Percentiles rank a stretch among this genome's conserved stretches.
phyloP scores from a whole-genome alignment of 169 alveolate species.

The Plasmodium fragile region DNA sequence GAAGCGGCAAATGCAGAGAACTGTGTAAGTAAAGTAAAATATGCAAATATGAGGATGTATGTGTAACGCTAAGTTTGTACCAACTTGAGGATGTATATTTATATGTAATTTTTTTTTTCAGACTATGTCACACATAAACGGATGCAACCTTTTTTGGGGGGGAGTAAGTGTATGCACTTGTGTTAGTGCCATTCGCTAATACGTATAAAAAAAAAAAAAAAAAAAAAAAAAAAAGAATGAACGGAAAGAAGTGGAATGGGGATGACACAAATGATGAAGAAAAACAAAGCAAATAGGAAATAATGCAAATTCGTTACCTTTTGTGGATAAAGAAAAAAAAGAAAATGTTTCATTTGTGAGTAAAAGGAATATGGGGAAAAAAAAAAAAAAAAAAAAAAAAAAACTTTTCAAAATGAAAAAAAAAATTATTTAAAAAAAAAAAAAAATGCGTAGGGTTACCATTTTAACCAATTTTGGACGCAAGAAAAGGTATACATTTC shows the following conservation, averaged over 20 bases:
- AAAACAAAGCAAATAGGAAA: background rate
- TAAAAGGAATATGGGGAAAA: conserved; percentile 4
- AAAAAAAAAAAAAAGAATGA: background rate
- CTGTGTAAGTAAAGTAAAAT: background rate
- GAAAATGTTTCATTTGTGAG: background rate
- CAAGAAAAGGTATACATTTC: conserved; percentile 20
- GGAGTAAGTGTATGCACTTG: background rate
- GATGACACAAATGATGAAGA: background rate
- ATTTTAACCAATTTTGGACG: conserved; percentile 20
- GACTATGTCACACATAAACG: background rate
- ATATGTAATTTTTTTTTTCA: background rate
- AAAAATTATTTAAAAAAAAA: conserved; percentile 1
- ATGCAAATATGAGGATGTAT: background rate
- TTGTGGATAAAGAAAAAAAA: background rate
- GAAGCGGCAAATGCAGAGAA: background rate
- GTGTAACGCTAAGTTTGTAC: background rate
- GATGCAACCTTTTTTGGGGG: background rate
- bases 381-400: background rate
- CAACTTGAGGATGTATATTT: background rate
- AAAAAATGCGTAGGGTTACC: background rate
- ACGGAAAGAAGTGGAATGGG: background rate
- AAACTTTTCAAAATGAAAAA: conserved; percentile 3
- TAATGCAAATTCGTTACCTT: background rate
- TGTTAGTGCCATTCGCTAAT: conserved; percentile 5
- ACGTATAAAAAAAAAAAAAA: background rate